Evolutionary conservation across 371 early-diverging fungal species (phyloP), one percentile per base, ranked within the genome.

Genomic region (Umbelopsis sp.): DNA sequence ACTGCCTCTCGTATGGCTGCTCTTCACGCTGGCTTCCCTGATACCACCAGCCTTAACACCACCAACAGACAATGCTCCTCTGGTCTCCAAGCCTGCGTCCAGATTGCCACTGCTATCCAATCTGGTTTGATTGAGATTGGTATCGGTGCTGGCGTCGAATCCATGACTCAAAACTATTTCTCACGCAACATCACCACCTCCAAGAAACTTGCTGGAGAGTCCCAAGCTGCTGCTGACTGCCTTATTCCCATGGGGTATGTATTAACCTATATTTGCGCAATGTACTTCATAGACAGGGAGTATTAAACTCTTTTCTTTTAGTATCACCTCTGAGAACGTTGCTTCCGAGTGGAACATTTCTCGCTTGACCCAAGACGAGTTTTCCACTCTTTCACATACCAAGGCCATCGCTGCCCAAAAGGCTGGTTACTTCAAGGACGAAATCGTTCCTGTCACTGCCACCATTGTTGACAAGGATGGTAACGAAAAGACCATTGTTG

Each of bases 311-410:
- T 12, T 7, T 41, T 10, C 41, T 29, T 67, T 51, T 51, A 72
- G 80, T 63, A 88, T 89, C 72, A 95, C 96, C 51, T 93, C 96
- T 29, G 97, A 97, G 83, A 96, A 94, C 79, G 94, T 97, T 44
- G 93, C 96, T 63, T 74, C 74, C 24, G 86, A 94, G 51, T 95
- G 87, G 78, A 80, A 82, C 22, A 75, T 96, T 48, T 71, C 88
- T 32, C 90, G 97, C 65, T 76, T 81, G 62, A 85, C 88, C 73
- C 92, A 95, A 77, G 97, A 97, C 80, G 80, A 79, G 37, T 92
- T 94, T 70, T 89, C 97, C 14, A 84, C 88, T 14, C 78, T 76
- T 41, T 89, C 90, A 37, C 93, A 92, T 82, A 76, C 72, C 67
- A 80, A 85, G 68, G 95, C 95, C 53, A 79, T 87, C 66, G 79